Percentiles rank a stretch among this genome's conserved stretches.
These are phyloP conservation scores for Capsella rubella DNA, from an alignment of 441 rosid species.

Conservation along the genomic window DNA sequence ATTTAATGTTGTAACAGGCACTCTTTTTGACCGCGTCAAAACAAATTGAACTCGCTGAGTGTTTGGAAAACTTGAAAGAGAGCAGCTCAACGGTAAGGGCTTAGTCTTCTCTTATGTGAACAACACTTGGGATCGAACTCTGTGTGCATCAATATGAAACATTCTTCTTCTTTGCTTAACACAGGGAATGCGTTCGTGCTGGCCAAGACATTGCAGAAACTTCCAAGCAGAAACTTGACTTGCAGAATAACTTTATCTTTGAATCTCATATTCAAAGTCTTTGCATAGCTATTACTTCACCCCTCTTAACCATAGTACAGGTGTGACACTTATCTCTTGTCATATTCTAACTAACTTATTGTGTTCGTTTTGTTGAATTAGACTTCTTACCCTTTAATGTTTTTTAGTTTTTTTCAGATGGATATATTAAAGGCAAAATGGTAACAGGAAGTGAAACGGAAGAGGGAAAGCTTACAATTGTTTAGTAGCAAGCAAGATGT, in stretches of 20 bases:
- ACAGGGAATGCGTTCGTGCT: conserved; percentile 74
- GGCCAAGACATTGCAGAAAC: conserved; percentile 72
- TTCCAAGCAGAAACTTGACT: conserved; percentile 53
- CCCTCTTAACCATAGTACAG: conserved; percentile 24
- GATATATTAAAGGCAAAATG: conserved; percentile 16
- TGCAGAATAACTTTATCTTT: conserved; percentile 15
- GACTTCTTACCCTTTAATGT: background rate
- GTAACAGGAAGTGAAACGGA: conserved; percentile 18
- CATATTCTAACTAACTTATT: background rate
- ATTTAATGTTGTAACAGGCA: conserved; percentile 58
- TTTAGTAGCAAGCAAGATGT: background rate
- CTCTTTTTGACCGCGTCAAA: conserved; percentile 89
- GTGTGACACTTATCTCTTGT: conserved; percentile 25
- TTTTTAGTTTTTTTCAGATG: conserved; percentile 26
- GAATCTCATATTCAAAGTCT: conserved; percentile 24
- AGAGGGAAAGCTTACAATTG: conserved; percentile 34
- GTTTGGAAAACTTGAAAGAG: conserved; percentile 74
- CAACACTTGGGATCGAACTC: background rate
- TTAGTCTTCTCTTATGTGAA: conserved; percentile 8
- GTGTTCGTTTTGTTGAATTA: conserved; percentile 5
- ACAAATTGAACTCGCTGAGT: conserved; percentile 89
- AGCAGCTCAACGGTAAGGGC: conserved; percentile 64
- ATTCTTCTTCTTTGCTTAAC: conserved; percentile 20
- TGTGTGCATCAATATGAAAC: conserved; percentile 28
- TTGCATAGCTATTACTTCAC: conserved; percentile 31